These are phyloP conservation scores for Eimeria necatrix DNA, from an alignment of 169 alveolate genomes.

Conservation along the genomic window DNA sequence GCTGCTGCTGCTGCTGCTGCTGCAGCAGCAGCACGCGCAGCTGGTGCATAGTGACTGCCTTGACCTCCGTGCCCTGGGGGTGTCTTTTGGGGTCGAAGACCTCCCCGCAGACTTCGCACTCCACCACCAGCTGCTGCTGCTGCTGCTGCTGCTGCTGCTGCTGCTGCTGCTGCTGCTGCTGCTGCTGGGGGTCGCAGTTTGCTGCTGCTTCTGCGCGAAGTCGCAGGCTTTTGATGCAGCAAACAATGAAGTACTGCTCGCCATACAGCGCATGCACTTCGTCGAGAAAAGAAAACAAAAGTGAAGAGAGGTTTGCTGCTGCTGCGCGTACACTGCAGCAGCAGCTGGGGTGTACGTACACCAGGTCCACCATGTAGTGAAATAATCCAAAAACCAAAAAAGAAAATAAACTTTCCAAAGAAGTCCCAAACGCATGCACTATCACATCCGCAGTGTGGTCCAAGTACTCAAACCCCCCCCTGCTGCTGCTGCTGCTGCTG, in stretches of 20 bases:
- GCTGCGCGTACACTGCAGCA: not conserved
- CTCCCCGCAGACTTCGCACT: slow-evolving; percentile 18
- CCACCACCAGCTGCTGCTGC: not conserved
- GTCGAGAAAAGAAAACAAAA: slow-evolving; percentile 63
- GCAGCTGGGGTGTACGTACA: slow-evolving; percentile 25
- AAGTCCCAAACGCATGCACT: slow-evolving; percentile 67
- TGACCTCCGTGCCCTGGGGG: slow-evolving; percentile 79
- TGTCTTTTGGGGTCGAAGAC: slow-evolving; percentile 7
- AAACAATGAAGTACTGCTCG: slow-evolving; percentile 41
- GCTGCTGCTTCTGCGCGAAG: not conserved
- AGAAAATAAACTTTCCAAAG: slow-evolving; percentile 7
- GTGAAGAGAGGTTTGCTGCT: slow-evolving; percentile 5
- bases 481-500: too few relatives aligned
- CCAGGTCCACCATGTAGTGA: slow-evolving; percentile 72
- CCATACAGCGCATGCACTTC: slow-evolving; percentile 63
- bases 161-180: too few relatives aligned
- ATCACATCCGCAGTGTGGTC: slow-evolving; percentile 78
- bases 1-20: not conserved
- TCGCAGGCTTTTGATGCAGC: not conserved
- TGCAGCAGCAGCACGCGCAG: slow-evolving; percentile 7
- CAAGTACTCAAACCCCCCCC: too few relatives aligned
- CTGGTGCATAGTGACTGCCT: slow-evolving; percentile 81
- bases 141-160: too few relatives aligned
- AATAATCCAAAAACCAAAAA: slow-evolving; percentile 25
- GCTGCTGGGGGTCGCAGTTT: too few relatives aligned